phyloP scores from a whole-genome alignment of 345 rosid species.

The Eucalyptus curtisii region DNA sequence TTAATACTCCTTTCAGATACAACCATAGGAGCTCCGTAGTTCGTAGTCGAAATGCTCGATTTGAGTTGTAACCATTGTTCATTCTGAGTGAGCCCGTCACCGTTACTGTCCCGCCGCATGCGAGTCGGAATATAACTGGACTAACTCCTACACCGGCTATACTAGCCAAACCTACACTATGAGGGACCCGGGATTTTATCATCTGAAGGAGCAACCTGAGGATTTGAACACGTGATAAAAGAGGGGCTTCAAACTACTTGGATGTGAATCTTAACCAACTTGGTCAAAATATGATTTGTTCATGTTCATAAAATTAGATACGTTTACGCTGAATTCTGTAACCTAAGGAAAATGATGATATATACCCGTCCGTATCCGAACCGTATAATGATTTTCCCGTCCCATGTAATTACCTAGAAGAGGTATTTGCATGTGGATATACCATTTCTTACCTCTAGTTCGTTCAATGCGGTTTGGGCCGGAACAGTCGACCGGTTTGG shows the following conservation, averaged over 20 bases:
- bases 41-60: fast-evolving
- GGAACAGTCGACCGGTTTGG: not conserved
- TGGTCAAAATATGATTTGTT: not conserved
- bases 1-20: not conserved
- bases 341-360: not conserved
- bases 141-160: not conserved
- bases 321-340: not conserved
- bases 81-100: fast-evolving
- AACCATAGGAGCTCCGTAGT: fast-evolving
- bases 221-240: fast-evolving
- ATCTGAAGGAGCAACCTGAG: not conserved
- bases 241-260: not conserved
- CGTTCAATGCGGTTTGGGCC: not conserved
- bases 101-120: fast-evolving
- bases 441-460: not conserved
- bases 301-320: not conserved
- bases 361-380: not conserved
- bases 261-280: not conserved
- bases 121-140: fast-evolving
- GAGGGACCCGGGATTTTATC: fast-evolving
- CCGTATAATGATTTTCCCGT: not conserved
- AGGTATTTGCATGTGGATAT: not conserved
- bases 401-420: not conserved
- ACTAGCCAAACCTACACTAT: not conserved
- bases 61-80: fast-evolving